Percentiles rank a stretch among this genome's conserved stretches.
Evolutionary conservation across 371 early-diverging fungal genomes (phyloP).

Genomic region (Mucor mucedo): DNA sequence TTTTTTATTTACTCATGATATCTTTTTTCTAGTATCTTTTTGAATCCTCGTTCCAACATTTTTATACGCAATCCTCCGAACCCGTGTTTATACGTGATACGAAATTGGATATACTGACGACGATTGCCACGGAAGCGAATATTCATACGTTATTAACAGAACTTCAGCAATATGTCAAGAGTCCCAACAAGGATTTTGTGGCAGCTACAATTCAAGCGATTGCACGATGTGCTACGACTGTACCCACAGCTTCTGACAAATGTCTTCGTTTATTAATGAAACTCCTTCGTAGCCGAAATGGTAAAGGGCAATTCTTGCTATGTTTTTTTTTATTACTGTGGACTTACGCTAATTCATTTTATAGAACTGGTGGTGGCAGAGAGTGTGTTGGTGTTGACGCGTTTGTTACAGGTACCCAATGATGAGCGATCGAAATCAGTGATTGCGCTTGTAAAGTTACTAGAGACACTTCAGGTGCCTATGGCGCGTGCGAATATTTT

Average conservation of each 20-base stretch:
- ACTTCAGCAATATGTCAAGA: slow-evolving; percentile 74
- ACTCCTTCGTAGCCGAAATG: slow-evolving; percentile 72
- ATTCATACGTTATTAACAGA: slow-evolving; percentile 57
- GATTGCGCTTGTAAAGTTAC: slow-evolving; percentile 64
- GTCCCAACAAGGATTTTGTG: slow-evolving; percentile 73
- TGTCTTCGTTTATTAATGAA: slow-evolving; percentile 69
- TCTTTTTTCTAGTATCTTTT: slow-evolving; percentile 61
- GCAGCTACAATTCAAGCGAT: slow-evolving; percentile 76
- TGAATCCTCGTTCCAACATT: slow-evolving; percentile 72
- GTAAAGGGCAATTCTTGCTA: slow-evolving; percentile 36
- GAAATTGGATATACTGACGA: slow-evolving; percentile 85
- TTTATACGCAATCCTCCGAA: slow-evolving; percentile 84
- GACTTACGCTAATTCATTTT: neutral
- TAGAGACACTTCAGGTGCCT: slow-evolving; percentile 72
- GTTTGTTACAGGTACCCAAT: slow-evolving; percentile 65
- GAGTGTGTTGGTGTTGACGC: slow-evolving; percentile 77
- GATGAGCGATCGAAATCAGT: slow-evolving; percentile 62
- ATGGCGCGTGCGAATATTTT: slow-evolving; percentile 77
- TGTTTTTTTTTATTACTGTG: slow-evolving; percentile 9
- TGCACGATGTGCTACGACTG: slow-evolving; percentile 68
- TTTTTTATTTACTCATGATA: neutral
- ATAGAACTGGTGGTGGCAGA: slow-evolving; percentile 80
- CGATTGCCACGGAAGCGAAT: slow-evolving; percentile 68
- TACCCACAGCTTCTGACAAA: slow-evolving; percentile 67
- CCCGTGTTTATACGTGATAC: slow-evolving; percentile 77